Base-by-base conservation (phyloP, 352 stramenopile species). In the Discostella stelligera region DNA sequence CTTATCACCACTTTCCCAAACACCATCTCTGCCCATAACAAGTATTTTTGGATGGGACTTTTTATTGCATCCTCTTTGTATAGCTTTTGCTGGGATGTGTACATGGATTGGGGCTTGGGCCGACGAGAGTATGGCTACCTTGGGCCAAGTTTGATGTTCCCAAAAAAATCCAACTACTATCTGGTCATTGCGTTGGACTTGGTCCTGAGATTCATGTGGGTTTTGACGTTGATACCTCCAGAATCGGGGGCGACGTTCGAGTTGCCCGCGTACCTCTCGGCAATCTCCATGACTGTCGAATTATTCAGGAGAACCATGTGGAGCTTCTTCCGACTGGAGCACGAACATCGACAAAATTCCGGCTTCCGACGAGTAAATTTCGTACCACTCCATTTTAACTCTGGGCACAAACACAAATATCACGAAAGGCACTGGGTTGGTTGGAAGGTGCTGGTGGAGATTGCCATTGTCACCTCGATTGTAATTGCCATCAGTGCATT, bases 51-150 rank as follows among this genome's bases (percentile, higher is more conserved):
- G 90, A 87, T 94, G 50, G 73, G 77, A 20, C 73, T 94, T 25
- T 95, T 95, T 79, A 74, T 95, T 25, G 58, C 96, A 68, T 98
- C 96, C 66, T 98, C 95, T 46, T 82, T 98, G 13, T 98, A 98
- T 79, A 98, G 95, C 70, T 98, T 98, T 82, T 89, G 93, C 7
- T 99, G 96, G 96, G 96, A 99, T 80, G 95, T 99, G 1, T 94
- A 96, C 71, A 98, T 98, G 94, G 95, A 98, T 84, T 98, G 96
- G 96, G 95, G 95, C 7, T 61, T 84, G 25, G 77, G 77, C 39
- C 59, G 77, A 74, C 48, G 86, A 97, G 8, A 92, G 90, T n/a
- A 88, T 79, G 69, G 70, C 9, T 92, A 87, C 74, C 76, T 94
- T 21, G 87, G 87, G 18, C 83, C 87, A 21, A 71, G 82, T 23